Base-by-base conservation (phyloP, 129 eudicot species). In the Apium graveolens region DNA sequence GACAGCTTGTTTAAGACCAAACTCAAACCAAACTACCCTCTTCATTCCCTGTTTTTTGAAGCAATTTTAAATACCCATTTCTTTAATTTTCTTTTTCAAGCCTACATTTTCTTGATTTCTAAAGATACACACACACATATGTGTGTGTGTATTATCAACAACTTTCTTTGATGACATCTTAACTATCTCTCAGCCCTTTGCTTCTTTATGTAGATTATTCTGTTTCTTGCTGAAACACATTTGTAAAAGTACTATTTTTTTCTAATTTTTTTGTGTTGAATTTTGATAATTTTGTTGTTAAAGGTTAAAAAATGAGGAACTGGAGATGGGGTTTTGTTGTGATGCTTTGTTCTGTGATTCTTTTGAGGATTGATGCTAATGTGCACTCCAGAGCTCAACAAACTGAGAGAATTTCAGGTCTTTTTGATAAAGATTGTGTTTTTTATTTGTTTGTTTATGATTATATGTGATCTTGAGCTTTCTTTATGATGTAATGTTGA, bases 321-420 rank as follows among this genome's bases (percentile, higher is more conserved):
- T 81, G 81, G 86, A 88, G 85, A 26, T 88, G 87, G 88, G 88
- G 60, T 81, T 82, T 93, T 17, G 20, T 76, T 81, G 44, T 83
- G 62, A 49, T 90, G 75, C 73, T 92, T 72, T 63, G 48, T 79
- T 79, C 20, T 78, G 81, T 68, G 68, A 75, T 86, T 39, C 62
- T 84, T 78, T 53, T 85, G 79, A 79, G 79, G 78, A 84, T 83
- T 81, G 90, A 80, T 78, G 98, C 92, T 73, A 81, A 86, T 77
- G 82, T 88, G 82, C 87, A 80, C 46, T 83, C 86, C 72, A 79
- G 82, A 53, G 81, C 84, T 84, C 96, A 90, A 82, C 89, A 71
- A 78, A 88, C 98, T 53, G 98, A 93, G 84, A 85, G 98, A 32
- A 90, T 93, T 84, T 90, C 96, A 77, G 98, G 96, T 81, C 63